These are phyloP conservation scores for Liquidambar formosana DNA, from an alignment of 164 flowering plant genomes.

Conservation along the genomic window DNA sequence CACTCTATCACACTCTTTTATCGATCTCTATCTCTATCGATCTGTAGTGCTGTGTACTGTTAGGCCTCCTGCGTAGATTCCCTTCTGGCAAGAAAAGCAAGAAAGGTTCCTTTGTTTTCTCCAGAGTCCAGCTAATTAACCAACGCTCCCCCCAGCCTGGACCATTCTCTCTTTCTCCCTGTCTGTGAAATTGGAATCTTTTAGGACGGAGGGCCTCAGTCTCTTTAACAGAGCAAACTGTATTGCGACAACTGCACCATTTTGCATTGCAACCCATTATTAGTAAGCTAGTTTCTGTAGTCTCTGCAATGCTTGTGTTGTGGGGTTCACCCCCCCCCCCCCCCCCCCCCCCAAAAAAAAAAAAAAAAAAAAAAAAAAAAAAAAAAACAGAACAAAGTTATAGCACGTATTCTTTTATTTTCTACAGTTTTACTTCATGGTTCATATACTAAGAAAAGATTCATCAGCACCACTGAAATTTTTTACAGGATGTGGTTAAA, in stretches of 20 bases:
- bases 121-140: conserved; percentile 10
- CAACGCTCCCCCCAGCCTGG: background rate
- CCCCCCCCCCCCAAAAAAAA: too few species aligned
- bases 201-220: conserved; percentile 19
- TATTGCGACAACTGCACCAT: background rate
- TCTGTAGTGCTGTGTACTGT: background rate
- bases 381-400: too few species aligned
- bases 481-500: too few species aligned
- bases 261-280: too few species aligned
- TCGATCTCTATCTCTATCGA: background rate
- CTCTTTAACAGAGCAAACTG: conserved; percentile 3
- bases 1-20: background rate
- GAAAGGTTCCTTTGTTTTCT: conserved; percentile 15
- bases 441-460: too few species aligned
- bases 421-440: too few species aligned
- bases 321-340: too few species aligned
- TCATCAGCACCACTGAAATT: too few species aligned
- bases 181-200: conserved; percentile 22
- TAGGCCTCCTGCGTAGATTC: conserved; percentile 11
- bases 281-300: too few species aligned
- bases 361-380: too few species aligned
- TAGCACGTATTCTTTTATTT: too few species aligned
- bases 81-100: conserved; percentile 2
- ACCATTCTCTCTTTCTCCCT: conserved; percentile 4
- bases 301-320: too few species aligned